Conservation (phyloP, 2,329 filamentous ascomycete species). For the Paecilomyces dactylethromorphus region DNA sequence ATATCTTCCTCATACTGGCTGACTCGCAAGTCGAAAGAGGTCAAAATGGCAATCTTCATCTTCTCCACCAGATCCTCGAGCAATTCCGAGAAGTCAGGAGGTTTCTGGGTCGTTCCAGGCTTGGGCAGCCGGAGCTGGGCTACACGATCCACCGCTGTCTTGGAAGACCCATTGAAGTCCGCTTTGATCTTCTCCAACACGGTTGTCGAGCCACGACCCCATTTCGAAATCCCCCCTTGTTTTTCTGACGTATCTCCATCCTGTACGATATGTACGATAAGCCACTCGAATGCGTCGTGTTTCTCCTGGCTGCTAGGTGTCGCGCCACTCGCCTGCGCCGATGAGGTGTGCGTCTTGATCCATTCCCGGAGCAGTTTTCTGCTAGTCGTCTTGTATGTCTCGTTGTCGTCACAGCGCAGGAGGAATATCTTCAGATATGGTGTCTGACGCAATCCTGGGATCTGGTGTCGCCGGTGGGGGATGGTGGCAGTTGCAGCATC, state of each 20-base stretch:
- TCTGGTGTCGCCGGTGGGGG: conserved; percentile 73
- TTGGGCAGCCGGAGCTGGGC: conserved; percentile 73
- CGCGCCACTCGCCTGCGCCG: conserved; percentile 40
- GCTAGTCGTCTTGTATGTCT: conserved; percentile 77
- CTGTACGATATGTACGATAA: conserved; percentile 88
- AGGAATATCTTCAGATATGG: conserved; percentile 90
- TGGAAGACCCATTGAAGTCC: conserved; percentile 79
- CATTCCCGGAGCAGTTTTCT: conserved; percentile 80
- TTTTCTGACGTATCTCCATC: conserved; percentile 66
- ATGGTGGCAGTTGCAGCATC: conserved; percentile 29
- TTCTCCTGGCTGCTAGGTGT: conserved; percentile 67
- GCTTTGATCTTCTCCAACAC: conserved; percentile 82
- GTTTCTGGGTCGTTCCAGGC: conserved; percentile 50
- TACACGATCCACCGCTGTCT: conserved; percentile 67
- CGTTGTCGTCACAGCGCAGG: conserved; percentile 90
- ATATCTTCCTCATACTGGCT: conserved; percentile 97
- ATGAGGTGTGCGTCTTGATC: conserved; percentile 70
- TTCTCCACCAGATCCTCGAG: conserved; percentile 81
- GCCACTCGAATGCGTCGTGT: conserved; percentile 93
- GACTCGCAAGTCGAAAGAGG: conserved; percentile 84
- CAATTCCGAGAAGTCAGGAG: conserved; percentile 71
- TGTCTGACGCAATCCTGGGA: conserved; percentile 84
- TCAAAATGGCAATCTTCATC: conserved; percentile 78
- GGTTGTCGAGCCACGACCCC: conserved; percentile 72
- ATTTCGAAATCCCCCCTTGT: conserved; percentile 59